Evolutionary conservation across 306 rosid genomes (phyloP).

Genomic region (Trichosanthes truncata): DNA sequence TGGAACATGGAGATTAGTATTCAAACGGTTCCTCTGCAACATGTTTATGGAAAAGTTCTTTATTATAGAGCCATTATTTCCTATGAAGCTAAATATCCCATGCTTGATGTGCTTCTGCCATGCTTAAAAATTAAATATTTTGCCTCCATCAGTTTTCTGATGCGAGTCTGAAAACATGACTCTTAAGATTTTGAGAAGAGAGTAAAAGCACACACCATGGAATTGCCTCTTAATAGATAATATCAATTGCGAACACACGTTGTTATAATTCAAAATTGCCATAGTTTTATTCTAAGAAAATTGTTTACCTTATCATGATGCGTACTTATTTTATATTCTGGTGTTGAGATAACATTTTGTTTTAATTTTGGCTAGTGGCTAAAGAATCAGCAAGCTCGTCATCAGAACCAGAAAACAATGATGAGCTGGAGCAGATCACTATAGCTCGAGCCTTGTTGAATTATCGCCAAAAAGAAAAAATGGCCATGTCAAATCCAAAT

Average conservation of each 20-base stretch:
- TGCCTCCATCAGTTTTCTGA: background rate
- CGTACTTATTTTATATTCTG: background rate
- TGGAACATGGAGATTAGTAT: background rate
- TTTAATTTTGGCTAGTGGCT: slow-evolving; percentile 52
- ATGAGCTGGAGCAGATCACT: slow-evolving; percentile 91
- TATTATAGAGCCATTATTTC: background rate
- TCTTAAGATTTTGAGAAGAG: background rate
- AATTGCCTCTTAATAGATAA: background rate
- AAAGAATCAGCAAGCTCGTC: slow-evolving; percentile 85
- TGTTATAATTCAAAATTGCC: background rate
- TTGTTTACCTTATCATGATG: background rate
- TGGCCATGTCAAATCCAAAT: slow-evolving; percentile 54
- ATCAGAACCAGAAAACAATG: slow-evolving; percentile 72
- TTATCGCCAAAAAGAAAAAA: slow-evolving; percentile 76
- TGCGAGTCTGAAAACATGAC: background rate
- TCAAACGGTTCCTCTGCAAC: background rate
- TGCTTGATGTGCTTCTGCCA: background rate
- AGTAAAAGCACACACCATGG: background rate
- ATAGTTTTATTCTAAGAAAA: background rate
- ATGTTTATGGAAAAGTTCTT: background rate
- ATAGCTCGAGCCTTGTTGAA: slow-evolving; percentile 75
- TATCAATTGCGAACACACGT: background rate
- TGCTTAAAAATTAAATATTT: background rate
- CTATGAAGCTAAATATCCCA: background rate
- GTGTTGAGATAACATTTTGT: slow-evolving; percentile 10